Percentiles rank a stretch among this genome's conserved stretches.
Conservation (phyloP, 352 stramenopile genomes). For the Globisporangium cederbergense region DNA sequence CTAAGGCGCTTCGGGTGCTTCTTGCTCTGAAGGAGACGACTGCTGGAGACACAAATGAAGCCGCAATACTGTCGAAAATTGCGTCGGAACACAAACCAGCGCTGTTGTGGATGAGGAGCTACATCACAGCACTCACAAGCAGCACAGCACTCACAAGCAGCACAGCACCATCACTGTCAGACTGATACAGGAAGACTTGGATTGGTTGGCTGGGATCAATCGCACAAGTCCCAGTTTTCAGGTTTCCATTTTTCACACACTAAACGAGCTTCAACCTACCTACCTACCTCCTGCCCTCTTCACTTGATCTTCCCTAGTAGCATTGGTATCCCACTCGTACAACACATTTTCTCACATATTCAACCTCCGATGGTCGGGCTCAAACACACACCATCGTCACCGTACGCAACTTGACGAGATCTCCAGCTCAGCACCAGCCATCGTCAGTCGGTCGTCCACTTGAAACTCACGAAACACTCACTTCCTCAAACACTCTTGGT, state of each 20-base stretch:
- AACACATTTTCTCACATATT: slow-evolving; percentile 8
- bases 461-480: slow-evolving; percentile 13
- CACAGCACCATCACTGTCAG: neutral
- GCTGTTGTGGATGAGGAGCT: slow-evolving; percentile 21
- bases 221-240: neutral
- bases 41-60: slow-evolving; percentile 14
- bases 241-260: slow-evolving; percentile 7
- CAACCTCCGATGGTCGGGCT: neutral
- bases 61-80: neutral
- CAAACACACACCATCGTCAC: neutral
- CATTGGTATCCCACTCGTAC: neutral
- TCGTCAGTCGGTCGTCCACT: neutral
- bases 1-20: slow-evolving; percentile 27
- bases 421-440: neutral
- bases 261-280: neutral
- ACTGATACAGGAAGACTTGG: neutral
- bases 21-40: slow-evolving; percentile 15
- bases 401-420: neutral
- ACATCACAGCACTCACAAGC: slow-evolving; percentile 10
- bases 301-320: no score
- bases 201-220: neutral
- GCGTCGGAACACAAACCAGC: slow-evolving; percentile 8
- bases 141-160: neutral
- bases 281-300: neutral
- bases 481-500: slow-evolving; percentile 14